A percentile compares a stretch with the other conserved stretches of the same genome.
Conservation (phyloP, 768 basidiomycete genomes). For the Calocera cornea region DNA sequence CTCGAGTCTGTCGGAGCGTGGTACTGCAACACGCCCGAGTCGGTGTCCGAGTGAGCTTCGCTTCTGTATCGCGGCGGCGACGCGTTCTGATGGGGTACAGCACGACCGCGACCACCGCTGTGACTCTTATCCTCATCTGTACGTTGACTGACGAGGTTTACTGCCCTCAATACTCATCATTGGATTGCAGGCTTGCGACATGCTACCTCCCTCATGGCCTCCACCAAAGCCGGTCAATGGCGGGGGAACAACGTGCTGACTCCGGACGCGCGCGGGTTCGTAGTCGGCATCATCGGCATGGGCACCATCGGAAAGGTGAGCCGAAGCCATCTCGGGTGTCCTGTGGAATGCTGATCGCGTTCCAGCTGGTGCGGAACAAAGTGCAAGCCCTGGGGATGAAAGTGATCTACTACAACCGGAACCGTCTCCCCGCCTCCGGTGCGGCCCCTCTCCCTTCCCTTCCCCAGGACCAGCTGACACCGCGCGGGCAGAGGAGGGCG, state of each 20-base stretch:
- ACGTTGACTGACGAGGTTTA: slow-evolving; percentile 13
- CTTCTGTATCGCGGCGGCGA: slow-evolving; percentile 4
- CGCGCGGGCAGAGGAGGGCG: slow-evolving; percentile 14
- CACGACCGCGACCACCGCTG: slow-evolving; percentile 11
- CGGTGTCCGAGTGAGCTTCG: slow-evolving; percentile 14
- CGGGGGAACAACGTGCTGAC: slow-evolving; percentile 9
- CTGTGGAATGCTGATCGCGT: neutral
- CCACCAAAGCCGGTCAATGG: slow-evolving; percentile 9
- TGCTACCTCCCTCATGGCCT: neutral
- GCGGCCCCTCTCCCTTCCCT: neutral
- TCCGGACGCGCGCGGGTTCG: slow-evolving; percentile 11
- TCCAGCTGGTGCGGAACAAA: slow-evolving; percentile 15
- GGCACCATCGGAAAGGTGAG: slow-evolving; percentile 25
- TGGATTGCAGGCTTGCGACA: slow-evolving; percentile 9
- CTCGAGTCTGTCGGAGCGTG: slow-evolving; percentile 17
- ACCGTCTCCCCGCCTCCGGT: slow-evolving; percentile 14
- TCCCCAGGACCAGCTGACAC: neutral
- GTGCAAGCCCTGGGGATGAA: slow-evolving; percentile 22
- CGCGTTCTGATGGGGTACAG: neutral
- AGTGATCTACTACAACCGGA: slow-evolving; percentile 24
- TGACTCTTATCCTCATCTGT: slow-evolving; percentile 16
- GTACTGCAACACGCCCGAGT: slow-evolving; percentile 19
- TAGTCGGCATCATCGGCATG: slow-evolving; percentile 26
- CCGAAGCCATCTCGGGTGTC: neutral
- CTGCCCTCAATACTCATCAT: neutral